Percentiles rank a stretch among this genome's conserved stretches.
phyloP scores from a whole-genome alignment of 257 asterid species.

The Verbena officinalis region DNA sequence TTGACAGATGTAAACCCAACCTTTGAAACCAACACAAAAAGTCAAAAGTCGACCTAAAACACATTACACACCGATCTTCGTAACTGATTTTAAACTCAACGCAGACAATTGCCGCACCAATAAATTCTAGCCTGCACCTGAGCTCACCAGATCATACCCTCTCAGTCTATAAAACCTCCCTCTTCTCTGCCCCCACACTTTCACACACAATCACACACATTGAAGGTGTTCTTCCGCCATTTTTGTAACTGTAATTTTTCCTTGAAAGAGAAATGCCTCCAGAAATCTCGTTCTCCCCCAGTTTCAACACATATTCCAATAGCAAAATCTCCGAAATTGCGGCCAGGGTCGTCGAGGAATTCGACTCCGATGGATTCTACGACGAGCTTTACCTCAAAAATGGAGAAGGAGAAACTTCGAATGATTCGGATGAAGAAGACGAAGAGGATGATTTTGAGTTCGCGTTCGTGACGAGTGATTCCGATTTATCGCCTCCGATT shows the following conservation, averaged over 20 bases:
- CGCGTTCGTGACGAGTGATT: slow-evolving; percentile 26
- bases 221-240: slow-evolving; percentile 18
- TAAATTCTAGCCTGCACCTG: slow-evolving; percentile 22
- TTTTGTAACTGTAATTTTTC: not conserved
- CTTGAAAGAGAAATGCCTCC: slow-evolving; percentile 26
- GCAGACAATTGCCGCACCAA: slow-evolving; percentile 9
- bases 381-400: slow-evolving; percentile 13
- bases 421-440: slow-evolving; percentile 19
- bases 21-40: slow-evolving; percentile 3
- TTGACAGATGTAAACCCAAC: not conserved
- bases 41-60: slow-evolving; percentile 12
- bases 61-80: slow-evolving; percentile 6
- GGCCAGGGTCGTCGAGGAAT: slow-evolving; percentile 45
- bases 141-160: slow-evolving; percentile 31
- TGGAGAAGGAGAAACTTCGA: slow-evolving; percentile 9
- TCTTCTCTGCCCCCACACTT: not conserved
- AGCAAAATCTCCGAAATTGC: slow-evolving; percentile 38
- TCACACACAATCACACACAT: slow-evolving; percentile 22
- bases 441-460: slow-evolving; percentile 45
- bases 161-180: slow-evolving; percentile 29
- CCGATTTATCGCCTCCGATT: slow-evolving; percentile 31
- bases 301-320: slow-evolving; percentile 52
- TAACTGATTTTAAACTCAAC: not conserved
- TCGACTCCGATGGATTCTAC: slow-evolving; percentile 30
- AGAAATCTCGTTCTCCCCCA: slow-evolving; percentile 39